Conservation (phyloP, 163 green algal genomes). For the Chlorella variabilis region DNA sequence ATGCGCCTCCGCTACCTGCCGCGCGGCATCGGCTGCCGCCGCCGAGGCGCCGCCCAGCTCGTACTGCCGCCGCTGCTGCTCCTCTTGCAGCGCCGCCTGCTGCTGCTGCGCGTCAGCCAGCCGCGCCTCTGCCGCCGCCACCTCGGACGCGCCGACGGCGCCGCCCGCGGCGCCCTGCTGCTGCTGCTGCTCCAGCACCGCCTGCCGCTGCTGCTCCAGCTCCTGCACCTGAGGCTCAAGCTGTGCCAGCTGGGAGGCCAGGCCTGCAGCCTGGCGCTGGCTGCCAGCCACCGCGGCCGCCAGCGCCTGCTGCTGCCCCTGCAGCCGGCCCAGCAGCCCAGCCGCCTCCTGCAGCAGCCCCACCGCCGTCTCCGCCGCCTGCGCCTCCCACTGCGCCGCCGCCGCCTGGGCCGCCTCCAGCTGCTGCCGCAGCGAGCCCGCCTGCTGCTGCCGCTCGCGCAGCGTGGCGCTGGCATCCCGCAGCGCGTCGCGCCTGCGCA, state of each 20-base stretch:
- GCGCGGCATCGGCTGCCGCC: neutral
- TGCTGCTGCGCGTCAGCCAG: neutral
- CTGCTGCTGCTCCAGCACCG: neutral
- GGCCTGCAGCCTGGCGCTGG: neutral
- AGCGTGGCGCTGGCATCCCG: neutral
- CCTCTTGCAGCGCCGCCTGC: neutral
- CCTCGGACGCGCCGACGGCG: neutral
- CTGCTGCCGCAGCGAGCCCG: neutral
- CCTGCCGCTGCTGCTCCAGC: neutral
- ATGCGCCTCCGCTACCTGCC: neutral
- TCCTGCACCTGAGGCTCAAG: neutral
- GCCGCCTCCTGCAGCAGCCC: neutral
- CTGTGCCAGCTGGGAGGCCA: neutral
- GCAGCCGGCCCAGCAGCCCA: neutral
- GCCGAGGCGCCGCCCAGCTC: neutral
- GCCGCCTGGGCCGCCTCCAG: neutral
- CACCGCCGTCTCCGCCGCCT: neutral
- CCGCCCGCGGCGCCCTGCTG: neutral
- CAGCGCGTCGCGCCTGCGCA: slow-evolving; percentile 16
- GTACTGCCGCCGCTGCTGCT: slow-evolving; percentile 24
- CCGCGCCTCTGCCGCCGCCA: neutral
- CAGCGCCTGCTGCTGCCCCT: neutral
- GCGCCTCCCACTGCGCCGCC: neutral
- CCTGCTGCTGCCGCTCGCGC: slow-evolving; percentile 18
- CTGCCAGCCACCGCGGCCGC: neutral